Base-by-base conservation (phyloP, 371 early-diverging fungal genomes). In the Funneliformis caledonium region DNA sequence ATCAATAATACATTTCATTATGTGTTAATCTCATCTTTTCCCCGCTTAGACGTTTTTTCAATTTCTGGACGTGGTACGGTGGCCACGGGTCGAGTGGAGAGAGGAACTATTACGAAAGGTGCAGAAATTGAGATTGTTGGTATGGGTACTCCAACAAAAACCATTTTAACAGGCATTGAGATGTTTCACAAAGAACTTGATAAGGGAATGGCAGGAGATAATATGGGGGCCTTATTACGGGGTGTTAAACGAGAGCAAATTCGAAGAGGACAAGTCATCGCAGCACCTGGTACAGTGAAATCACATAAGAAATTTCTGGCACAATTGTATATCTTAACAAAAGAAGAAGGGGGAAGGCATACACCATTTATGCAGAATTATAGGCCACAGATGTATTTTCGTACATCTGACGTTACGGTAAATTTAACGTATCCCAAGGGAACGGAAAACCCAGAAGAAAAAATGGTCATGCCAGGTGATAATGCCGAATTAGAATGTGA, bases 41-140 rank as follows among this genome's bases (percentile, higher is more conserved):
- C 19, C 16, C 6, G 19, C 60, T 69, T 86, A 88, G 96, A 97
- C 85, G 96, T 98, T 56, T 98, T 96, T 90, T 97, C 97, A 42
- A 99, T 99, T 85, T 94, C 97, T 85, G 99, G 99, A 81, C 97
- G 99, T 88, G 99, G 99, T 84, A 98, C 97, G 62, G 99, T 99
- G 31, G 95, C 93, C 77, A 98, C 99, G 62, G 99, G 99, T 77
- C 92, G 98, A 86, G 98, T 99, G 48, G 99, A 98, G 87, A 94
- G 98, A 85, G 99, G 99, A 80, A 89, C 90, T 76, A 91, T 98
- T 85, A 90, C 84, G 82, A 98, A 97, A 93, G 98, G 97, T 84
- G 89, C 91, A 81, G 97, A 98, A 89, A 93, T 99, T 69, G 98
- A 98, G 88, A 92, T 99, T 87, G 94, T 99, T 81, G 99, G 99